Evolutionary conservation across 805 yeast genomes (phyloP).

Genomic region (Metschnikowia dekortorum): DNA sequence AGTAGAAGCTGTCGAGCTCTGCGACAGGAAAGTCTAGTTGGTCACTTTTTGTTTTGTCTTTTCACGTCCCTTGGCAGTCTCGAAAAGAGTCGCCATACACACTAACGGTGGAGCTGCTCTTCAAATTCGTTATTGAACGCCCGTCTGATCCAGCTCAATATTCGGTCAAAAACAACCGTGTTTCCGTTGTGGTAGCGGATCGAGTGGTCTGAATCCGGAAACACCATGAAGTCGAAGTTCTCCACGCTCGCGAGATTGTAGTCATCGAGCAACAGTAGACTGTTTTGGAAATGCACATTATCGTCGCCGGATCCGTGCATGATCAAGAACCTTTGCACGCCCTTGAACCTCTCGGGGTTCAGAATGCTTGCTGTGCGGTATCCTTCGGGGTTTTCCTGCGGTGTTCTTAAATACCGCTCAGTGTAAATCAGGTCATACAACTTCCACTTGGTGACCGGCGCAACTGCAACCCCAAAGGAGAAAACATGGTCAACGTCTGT

Average conservation of each 20-base stretch:
- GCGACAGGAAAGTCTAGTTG: no score
- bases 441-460: conserved; percentile 95
- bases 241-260: conserved; percentile 71
- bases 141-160: conserved; percentile 17
- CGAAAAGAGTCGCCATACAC: no score
- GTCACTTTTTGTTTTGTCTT: no score
- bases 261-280: conserved; percentile 70
- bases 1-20: no score
- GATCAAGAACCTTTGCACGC: conserved; percentile 61
- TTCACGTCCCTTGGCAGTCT: no score
- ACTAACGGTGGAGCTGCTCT: no score
- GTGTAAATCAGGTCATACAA: conserved; percentile 91
- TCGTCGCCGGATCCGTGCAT: conserved; percentile 99
- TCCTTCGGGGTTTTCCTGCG: conserved; percentile 61
- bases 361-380: conserved; percentile 55
- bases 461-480: conserved; percentile 90
- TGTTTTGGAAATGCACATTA: conserved; percentile 92
- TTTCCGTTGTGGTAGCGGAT: conserved; percentile 71
- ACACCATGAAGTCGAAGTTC: conserved; percentile 74
- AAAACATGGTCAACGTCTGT: conserved; percentile 61
- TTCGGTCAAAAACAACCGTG: conserved; percentile 59
- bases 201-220: conserved; percentile 78
- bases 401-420: conserved; percentile 89
- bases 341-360: conserved; percentile 53
- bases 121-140: conserved; percentile 16